These are phyloP conservation scores for Hymenotorrendiella dingleyae DNA, from an alignment of 2,329 filamentous ascomycete genomes.

Conservation along the genomic window DNA sequence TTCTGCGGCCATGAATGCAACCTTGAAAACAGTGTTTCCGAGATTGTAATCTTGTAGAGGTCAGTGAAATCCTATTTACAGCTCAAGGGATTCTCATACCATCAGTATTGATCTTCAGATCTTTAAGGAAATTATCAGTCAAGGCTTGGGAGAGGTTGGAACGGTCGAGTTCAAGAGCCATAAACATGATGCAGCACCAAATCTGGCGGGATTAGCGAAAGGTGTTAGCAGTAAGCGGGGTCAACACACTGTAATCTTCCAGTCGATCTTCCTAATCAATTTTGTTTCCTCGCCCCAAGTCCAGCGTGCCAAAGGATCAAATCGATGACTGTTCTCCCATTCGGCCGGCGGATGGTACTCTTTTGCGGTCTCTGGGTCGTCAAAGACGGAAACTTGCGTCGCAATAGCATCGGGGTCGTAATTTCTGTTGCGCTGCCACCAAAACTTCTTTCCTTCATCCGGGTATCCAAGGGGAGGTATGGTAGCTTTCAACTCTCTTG, in stretches of 20 bases:
- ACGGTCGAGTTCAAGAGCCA: conserved; percentile 55
- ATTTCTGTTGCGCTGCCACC: conserved; percentile 18
- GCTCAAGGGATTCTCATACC: conserved; percentile 25
- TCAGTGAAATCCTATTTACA: neutral
- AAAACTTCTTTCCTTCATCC: conserved; percentile 18
- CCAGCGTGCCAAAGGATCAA: conserved; percentile 24
- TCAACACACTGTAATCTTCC: conserved; percentile 29
- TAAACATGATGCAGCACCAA: conserved; percentile 50
- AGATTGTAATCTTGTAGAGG: conserved; percentile 38
- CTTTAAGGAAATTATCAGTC: conserved; percentile 48
- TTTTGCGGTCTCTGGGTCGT: conserved; percentile 22
- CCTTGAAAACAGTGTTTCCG: conserved; percentile 38
- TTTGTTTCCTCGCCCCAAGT: conserved; percentile 25
- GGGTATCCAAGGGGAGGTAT: conserved; percentile 15
- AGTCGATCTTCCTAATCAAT: conserved; percentile 23
- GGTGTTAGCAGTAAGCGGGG: neutral
- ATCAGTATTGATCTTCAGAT: conserved; percentile 40
- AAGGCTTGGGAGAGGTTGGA: conserved; percentile 54
- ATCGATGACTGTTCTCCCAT: conserved; percentile 24
- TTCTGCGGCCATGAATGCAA: conserved; percentile 37
- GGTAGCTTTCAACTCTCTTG: neutral
- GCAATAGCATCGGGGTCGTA: conserved; percentile 23
- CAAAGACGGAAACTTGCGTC: conserved; percentile 24
- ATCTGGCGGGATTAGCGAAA: conserved; percentile 10
- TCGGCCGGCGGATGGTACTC: conserved; percentile 20